These are phyloP conservation scores for Saccharomyces eubayanus DNA, from an alignment of 805 yeast genomes.

Conservation along the genomic window DNA sequence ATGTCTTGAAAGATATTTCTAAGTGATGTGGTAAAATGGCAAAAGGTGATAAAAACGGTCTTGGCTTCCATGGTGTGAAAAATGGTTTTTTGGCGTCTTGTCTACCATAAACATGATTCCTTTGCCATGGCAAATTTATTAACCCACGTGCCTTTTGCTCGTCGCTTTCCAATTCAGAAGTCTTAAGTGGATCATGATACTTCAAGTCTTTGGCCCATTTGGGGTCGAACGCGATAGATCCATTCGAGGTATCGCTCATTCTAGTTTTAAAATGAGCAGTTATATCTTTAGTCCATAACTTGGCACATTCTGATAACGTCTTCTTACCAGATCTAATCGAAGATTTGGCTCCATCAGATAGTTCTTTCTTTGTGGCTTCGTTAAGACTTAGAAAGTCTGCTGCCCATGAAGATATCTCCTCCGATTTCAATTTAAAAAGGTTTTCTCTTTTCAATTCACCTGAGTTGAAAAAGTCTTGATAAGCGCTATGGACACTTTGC, in stretches of 20 bases:
- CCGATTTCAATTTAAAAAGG: conserved; percentile 6
- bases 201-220: conserved; percentile 43
- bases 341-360: conserved; percentile 19
- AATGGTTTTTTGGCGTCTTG: conserved; percentile 67
- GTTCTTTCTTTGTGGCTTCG: conserved; percentile 15
- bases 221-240: conserved; percentile 38
- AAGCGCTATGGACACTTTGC: conserved; percentile 16
- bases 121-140: conserved; percentile 74
- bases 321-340: conserved; percentile 23
- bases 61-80: conserved; percentile 95
- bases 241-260: conserved; percentile 14
- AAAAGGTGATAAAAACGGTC: conserved; percentile 87
- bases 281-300: conserved; percentile 18
- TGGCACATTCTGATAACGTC: conserved; percentile 20
- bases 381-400: conserved; percentile 13
- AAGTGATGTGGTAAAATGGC: conserved; percentile 88
- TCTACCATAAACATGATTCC: conserved; percentile 66
- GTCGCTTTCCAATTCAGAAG: conserved; percentile 42
- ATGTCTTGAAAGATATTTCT: conserved; percentile 81
- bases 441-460: conserved; percentile 10
- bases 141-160: conserved; percentile 38
- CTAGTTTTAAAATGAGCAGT: conserved; percentile 27
- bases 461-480: conserved; percentile 19
- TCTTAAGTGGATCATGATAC: conserved; percentile 36
- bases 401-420: conserved; percentile 11